Conservation (phyloP, 139 green algal species). For the Chlorella sp. region DNA sequence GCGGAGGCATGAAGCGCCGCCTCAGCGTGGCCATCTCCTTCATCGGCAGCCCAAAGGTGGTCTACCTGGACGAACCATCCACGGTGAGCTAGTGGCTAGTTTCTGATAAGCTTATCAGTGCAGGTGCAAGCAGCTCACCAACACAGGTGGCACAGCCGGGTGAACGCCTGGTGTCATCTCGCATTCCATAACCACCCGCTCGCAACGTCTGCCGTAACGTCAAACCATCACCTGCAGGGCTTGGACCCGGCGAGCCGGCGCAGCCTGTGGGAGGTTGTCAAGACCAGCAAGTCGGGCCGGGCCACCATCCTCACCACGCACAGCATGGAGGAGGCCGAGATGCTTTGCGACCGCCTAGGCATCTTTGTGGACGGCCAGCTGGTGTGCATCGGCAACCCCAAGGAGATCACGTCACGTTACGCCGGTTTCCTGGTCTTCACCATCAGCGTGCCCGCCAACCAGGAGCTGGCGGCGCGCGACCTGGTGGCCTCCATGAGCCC, state of each 20-base stretch:
- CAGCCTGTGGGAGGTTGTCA: conserved; percentile 77
- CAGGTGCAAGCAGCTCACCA: no score
- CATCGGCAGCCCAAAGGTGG: conserved; percentile 60
- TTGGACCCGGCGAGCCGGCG: conserved; percentile 75
- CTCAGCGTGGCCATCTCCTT: conserved; percentile 76
- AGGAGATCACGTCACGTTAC: conserved; percentile 66
- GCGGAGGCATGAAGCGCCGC: conserved; percentile 60
- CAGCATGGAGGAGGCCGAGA: conserved; percentile 80
- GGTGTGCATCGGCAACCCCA: conserved; percentile 84
- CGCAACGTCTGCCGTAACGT: no score
- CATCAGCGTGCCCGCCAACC: conserved; percentile 52
- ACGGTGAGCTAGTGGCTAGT: no score
- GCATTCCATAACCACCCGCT: no score
- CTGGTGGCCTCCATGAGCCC: conserved; percentile 44
- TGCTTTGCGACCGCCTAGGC: conserved; percentile 56
- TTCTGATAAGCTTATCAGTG: no score
- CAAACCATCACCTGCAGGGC: no score
- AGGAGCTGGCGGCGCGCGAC: conserved; percentile 38
- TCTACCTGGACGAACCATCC: conserved; percentile 90
- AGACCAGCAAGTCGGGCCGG: conserved; percentile 55
- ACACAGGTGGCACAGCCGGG: no score
- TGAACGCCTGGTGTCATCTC: no score
- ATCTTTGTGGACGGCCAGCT: conserved; percentile 78
- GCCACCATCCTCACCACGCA: conserved; percentile 89
- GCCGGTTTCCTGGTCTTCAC: conserved; percentile 66